Percentiles rank a stretch among this genome's conserved stretches.
Conservation (phyloP, 2,329 filamentous ascomycete genomes). For the Didymella arachidicola region DNA sequence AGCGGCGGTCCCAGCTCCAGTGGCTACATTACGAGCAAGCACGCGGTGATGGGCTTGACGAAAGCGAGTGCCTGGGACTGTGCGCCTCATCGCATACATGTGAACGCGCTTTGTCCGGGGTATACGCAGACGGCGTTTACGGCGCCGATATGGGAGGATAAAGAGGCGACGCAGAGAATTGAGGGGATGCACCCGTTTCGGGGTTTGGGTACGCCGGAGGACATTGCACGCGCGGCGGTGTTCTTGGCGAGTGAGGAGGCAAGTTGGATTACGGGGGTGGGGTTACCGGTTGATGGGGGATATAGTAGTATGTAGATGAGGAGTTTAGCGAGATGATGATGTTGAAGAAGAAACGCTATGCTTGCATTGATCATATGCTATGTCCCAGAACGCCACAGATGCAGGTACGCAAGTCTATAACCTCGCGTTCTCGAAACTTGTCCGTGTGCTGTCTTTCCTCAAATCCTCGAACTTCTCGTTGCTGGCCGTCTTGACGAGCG, state of each 20-base stretch:
- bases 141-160: constrained; percentile 23
- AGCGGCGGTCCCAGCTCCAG: constrained; percentile 13
- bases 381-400: constrained; percentile 6
- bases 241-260: constrained; percentile 59
- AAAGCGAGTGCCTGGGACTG: constrained; percentile 60
- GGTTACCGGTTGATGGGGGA: constrained; percentile 58
- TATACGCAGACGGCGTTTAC: constrained; percentile 49
- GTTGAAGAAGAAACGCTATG: constrained; percentile 7
- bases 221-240: constrained; percentile 52
- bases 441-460: constrained; percentile 27
- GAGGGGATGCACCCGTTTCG: constrained; percentile 40
- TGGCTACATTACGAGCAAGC: constrained; percentile 59
- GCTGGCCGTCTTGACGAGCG: constrained; percentile 3
- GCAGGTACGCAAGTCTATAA: background rate
- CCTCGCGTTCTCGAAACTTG: constrained; percentile 18
- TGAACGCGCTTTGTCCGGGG: constrained; percentile 64
- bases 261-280: constrained; percentile 55
- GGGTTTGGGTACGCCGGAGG: constrained; percentile 42
- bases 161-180: constrained; percentile 17
- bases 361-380: constrained; percentile 15
- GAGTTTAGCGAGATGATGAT: background rate
- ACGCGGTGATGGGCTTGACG: constrained; percentile 60
- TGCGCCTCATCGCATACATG: constrained; percentile 58
- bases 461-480: constrained; percentile 6
- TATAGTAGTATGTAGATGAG: constrained; percentile 44